phyloP scores from a whole-genome alignment of 495 filamentous ascomycete species.

The Neurospora tetraspora region DNA sequence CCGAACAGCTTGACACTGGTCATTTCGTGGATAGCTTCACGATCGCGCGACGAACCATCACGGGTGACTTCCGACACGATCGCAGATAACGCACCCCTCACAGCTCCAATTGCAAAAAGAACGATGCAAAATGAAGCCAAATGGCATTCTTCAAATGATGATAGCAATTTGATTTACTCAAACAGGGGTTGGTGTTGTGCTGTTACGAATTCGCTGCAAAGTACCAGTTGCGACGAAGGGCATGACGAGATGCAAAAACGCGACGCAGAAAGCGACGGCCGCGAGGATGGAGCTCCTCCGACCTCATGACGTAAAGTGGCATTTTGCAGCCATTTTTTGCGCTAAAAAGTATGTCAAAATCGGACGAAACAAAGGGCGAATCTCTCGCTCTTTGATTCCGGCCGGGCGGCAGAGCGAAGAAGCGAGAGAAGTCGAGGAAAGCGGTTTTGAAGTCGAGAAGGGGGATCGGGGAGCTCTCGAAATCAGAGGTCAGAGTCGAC shows the following conservation, averaged over 20 bases:
- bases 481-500: conserved; percentile 21
- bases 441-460: conserved; percentile 4
- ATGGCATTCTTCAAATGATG: conserved; percentile 12
- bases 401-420: conserved; percentile 14
- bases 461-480: conserved; percentile 24
- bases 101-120: not conserved
- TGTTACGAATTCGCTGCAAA: conserved; percentile 26
- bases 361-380: not conserved
- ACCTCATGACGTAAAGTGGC: not conserved
- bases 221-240: conserved; percentile 7
- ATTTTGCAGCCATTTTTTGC: not conserved
- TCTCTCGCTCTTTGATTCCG: not conserved
- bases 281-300: not conserved
- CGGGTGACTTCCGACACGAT: conserved; percentile 14
- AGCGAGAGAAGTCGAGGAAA: conserved; percentile 22
- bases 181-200: conserved; percentile 22
- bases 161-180: conserved; percentile 6
- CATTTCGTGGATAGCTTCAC: conserved; percentile 34
- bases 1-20: not conserved
- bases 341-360: conserved; percentile 18
- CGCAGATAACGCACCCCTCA: not conserved
- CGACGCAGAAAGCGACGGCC: conserved; percentile 8
- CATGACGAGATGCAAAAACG: conserved; percentile 17
- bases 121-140: conserved; percentile 13
- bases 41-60: conserved; percentile 7